phyloP scores from a whole-genome alignment of 116 monocot genomes.

The Iris pallida region DNA sequence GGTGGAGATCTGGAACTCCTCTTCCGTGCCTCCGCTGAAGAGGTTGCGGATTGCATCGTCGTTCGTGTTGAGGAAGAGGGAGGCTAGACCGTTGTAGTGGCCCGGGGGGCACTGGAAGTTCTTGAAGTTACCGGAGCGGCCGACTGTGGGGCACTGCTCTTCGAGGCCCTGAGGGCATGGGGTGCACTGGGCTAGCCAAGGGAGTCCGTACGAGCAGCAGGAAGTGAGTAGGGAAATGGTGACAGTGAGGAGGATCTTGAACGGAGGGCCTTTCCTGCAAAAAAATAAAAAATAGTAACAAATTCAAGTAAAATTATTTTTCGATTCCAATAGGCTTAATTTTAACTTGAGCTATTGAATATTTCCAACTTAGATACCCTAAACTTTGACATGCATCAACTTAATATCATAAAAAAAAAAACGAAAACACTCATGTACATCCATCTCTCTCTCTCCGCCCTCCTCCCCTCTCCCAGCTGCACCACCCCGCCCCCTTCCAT shows the following conservation, averaged over 20 bases:
- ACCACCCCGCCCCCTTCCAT: too few species aligned
- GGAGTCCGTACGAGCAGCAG: constrained; percentile 83
- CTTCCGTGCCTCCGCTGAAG: constrained; percentile 61
- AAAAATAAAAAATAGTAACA: background rate
- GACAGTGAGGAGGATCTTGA: constrained; percentile 74
- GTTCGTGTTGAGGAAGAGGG: constrained; percentile 90
- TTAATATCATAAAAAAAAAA: too few species aligned
- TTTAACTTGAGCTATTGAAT: too few species aligned
- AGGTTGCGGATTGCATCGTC: constrained; percentile 95
- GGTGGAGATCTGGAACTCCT: constrained; percentile 61
- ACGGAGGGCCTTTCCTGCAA: constrained; percentile 83
- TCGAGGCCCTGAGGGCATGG: constrained; percentile 52
- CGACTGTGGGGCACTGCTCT: constrained; percentile 78
- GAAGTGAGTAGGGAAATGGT: constrained; percentile 72
- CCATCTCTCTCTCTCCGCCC: too few species aligned
- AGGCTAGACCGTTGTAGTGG: constrained; percentile 89
- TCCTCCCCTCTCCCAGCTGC: too few species aligned
- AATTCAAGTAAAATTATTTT: too few species aligned
- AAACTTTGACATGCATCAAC: too few species aligned
- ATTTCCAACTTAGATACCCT: too few species aligned
- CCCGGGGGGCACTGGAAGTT: constrained; percentile 91
- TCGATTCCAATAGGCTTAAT: too few species aligned
- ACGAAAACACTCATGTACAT: too few species aligned
- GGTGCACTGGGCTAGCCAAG: constrained; percentile 71
- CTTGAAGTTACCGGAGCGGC: constrained; percentile 88